phyloP scores from a whole-genome alignment of 177 flowering plant species.

The Vitis hybrid region DNA sequence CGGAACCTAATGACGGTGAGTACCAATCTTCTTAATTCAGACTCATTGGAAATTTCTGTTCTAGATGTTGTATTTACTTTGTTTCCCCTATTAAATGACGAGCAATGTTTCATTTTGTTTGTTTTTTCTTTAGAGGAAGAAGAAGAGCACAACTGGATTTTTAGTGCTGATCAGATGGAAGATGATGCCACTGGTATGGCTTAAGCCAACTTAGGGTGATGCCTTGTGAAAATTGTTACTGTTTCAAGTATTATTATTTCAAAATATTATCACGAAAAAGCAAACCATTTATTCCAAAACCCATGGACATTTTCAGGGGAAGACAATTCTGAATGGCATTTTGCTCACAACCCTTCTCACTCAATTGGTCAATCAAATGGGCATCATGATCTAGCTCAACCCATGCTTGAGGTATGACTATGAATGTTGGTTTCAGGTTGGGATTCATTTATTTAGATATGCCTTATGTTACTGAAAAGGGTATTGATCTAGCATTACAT shows the following conservation, averaged over 20 bases:
- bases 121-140: constrained; percentile 33
- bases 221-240: no score
- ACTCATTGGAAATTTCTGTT: neutral
- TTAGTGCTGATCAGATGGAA: constrained; percentile 68
- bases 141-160: constrained; percentile 77
- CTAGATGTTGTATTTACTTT: no score
- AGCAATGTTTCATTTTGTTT: neutral
- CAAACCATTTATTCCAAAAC: neutral
- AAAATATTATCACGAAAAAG: neutral
- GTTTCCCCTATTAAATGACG: neutral
- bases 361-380: constrained; percentile 84
- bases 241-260: neutral
- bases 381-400: constrained; percentile 62
- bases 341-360: constrained; percentile 35
- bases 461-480: neutral
- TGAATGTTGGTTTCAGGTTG: neutral
- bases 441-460: neutral
- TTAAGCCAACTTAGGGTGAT: neutral
- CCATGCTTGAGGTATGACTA: constrained; percentile 65
- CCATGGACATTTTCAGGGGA: constrained; percentile 26
- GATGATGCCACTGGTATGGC: constrained; percentile 34
- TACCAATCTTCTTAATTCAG: neutral
- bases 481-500: no score
- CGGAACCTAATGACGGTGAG: constrained; percentile 75
- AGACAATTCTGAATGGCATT: constrained; percentile 56